Evolutionary conservation across 2,329 filamentous ascomycete species (phyloP), one percentile per base, ranked within the genome.

Genomic region (Cladosporium sp.): DNA sequence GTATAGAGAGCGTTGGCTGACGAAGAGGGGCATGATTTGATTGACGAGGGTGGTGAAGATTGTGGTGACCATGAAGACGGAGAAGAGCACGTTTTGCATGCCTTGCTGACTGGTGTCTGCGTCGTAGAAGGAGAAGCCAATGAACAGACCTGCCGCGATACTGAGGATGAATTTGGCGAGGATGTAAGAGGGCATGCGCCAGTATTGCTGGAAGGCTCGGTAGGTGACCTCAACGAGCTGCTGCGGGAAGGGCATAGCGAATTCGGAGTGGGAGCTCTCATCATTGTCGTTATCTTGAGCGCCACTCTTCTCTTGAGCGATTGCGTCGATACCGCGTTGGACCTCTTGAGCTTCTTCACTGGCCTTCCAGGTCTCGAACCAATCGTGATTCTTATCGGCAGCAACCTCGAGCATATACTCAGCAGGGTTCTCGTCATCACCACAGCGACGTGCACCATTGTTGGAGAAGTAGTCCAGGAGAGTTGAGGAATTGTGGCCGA

Each of bases 401-500:
- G 68, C 67, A 40, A 73, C 65, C 51, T 75, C 72, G n/a, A 89
- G 75, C 80, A 89, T 88, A 70, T 81, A 89, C 67, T 90, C 86
- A 1, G 86, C 86, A 0, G 86, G 85, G 57, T 89, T 89, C 53
- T 85, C 84, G 1, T 59, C 57, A 15, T 59, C 51, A 13, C 33
- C 40, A 20, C 47, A 50, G 13, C 32, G 36, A 12, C 45, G 16
- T 15, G 61, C 60, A 38, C 61, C 62, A 15, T 64, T 52, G 22
- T 59, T 57, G 29, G 49, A 47, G 64, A 76, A 76, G 60, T 76
- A 76, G 19, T 79, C 76, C 33, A 89, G 79, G n/a, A 95, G 72
- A 18, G 83, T 74, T 25, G 75, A 71, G 0, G 87, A 88, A 52
- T 93, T 86, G 43, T 82, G 76, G 40, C 89, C 89, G 38, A 95